A percentile compares a stretch with the other conserved stretches of the same genome.
phyloP scores from a whole-genome alignment of 345 rosid genomes.

The Salix suchowensis region DNA sequence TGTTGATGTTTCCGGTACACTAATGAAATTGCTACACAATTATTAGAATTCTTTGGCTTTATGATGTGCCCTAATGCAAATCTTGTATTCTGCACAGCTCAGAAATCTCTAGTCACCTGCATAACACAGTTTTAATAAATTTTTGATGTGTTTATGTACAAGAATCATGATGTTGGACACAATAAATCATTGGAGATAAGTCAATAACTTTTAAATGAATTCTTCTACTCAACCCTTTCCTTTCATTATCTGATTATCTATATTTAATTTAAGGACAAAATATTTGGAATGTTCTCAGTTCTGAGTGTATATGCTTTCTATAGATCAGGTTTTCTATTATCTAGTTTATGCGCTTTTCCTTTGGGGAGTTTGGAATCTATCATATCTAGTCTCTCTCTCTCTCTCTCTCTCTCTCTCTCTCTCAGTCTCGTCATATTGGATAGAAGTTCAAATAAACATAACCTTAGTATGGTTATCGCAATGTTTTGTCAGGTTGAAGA shows the following conservation, averaged over 20 bases:
- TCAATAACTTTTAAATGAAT: background rate
- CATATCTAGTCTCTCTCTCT: background rate
- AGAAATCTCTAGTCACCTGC: background rate
- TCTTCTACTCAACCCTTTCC: background rate
- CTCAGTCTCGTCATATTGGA: too few relatives aligned
- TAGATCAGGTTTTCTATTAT: background rate
- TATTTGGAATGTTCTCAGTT: background rate
- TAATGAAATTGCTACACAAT: background rate
- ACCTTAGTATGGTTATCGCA: conserved; percentile 7
- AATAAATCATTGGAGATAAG: background rate
- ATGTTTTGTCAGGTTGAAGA: conserved; percentile 56
- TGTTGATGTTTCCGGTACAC: background rate
- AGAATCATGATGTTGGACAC: background rate
- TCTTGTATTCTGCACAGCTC: background rate
- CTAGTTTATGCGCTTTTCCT: too few relatives aligned
- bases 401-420: background rate
- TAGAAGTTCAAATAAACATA: too few relatives aligned
- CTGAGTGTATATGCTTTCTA: background rate
- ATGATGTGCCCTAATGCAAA: background rate
- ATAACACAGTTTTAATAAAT: background rate
- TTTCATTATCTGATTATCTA: background rate
- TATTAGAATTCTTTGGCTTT: background rate
- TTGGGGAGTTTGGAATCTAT: background rate
- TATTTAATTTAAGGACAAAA: conserved; percentile 1
- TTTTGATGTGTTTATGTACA: background rate